Percentiles rank a stretch among this genome's conserved stretches.
Evolutionary conservation across 768 basidiomycete species (phyloP).

Genomic region (Paxillus rubicundulus): DNA sequence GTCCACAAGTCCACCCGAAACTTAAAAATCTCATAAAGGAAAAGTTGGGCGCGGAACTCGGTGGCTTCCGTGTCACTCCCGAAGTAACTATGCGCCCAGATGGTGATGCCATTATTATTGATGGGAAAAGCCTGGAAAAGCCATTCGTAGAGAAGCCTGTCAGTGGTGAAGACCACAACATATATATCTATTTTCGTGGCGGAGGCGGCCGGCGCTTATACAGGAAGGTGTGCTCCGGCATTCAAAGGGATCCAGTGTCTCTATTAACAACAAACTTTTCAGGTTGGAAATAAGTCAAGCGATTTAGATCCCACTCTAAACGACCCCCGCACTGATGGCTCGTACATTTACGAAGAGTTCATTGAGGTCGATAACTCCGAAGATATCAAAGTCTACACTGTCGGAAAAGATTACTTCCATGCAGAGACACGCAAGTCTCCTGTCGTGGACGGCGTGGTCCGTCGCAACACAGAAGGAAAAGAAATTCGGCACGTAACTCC

Average conservation of each 20-base stretch:
- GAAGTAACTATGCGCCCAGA: conserved; percentile 84
- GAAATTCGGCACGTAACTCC: conserved; percentile 73
- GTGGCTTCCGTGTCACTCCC: conserved; percentile 67
- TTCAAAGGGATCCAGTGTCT: background rate
- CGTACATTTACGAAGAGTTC: conserved; percentile 98
- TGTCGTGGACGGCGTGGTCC: conserved; percentile 94
- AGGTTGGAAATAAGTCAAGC: conserved; percentile 99
- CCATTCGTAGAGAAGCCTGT: conserved; percentile 99
- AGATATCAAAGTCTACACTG: conserved; percentile 99
- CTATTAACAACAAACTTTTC: conserved; percentile 1
- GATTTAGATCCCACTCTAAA: conserved; percentile 83
- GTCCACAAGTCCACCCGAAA: conserved; percentile 80
- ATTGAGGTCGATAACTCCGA: conserved; percentile 97
- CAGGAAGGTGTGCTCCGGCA: conserved; percentile 65
- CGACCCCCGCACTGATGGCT: conserved; percentile 90
- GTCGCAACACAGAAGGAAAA: conserved; percentile 97
- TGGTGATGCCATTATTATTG: conserved; percentile 90
- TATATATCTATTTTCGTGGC: conserved; percentile 94
- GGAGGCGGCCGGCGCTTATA: conserved; percentile 93
- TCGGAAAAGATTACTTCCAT: conserved; percentile 92
- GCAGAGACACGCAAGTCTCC: conserved; percentile 99
- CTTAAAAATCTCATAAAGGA: conserved; percentile 72
- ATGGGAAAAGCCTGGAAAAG: conserved; percentile 86
- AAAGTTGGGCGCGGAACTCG: conserved; percentile 73
- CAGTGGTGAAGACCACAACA: conserved; percentile 98